Conservation (phyloP, 148 eudicot genomes). For the Rhododendron ferrugineum region DNA sequence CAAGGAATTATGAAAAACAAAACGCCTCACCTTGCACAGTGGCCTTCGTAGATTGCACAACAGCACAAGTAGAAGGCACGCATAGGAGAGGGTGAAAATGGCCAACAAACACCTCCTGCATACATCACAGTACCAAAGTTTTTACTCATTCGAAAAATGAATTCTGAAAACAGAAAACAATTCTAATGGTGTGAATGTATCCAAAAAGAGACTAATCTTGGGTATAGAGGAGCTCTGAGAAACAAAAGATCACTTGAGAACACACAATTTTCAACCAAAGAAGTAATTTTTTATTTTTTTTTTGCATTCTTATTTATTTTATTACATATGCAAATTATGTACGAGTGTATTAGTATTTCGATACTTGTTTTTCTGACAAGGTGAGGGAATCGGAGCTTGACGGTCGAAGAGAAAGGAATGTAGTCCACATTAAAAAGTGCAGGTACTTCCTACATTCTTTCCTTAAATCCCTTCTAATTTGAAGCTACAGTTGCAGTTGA, state of each 20-base stretch:
- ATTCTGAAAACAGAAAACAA: neutral
- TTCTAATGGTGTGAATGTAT: neutral
- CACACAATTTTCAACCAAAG: neutral
- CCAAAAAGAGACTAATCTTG: neutral
- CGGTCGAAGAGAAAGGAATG: conserved; percentile 66
- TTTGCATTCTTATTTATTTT: neutral
- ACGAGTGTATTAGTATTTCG: neutral
- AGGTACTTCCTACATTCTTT: conserved; percentile 36
- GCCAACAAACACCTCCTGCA: neutral
- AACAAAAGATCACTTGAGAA: neutral
- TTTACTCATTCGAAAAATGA: neutral
- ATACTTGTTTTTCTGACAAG: conserved; percentile 24
- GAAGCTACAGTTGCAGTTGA: neutral
- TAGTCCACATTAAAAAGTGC: conserved; percentile 77
- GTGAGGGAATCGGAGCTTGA: conserved; percentile 65
- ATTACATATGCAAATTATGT: neutral
- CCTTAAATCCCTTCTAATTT: conserved; percentile 1
- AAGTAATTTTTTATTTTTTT: neutral
- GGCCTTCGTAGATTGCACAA: neutral
- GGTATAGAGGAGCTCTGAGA: neutral
- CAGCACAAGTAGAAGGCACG: neutral
- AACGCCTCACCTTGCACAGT: neutral
- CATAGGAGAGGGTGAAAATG: neutral
- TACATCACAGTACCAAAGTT: neutral
- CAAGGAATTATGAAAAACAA: neutral